Evolutionary conservation across 805 yeast species (phyloP).

Genomic region (Suhomyces xylopsoci): DNA sequence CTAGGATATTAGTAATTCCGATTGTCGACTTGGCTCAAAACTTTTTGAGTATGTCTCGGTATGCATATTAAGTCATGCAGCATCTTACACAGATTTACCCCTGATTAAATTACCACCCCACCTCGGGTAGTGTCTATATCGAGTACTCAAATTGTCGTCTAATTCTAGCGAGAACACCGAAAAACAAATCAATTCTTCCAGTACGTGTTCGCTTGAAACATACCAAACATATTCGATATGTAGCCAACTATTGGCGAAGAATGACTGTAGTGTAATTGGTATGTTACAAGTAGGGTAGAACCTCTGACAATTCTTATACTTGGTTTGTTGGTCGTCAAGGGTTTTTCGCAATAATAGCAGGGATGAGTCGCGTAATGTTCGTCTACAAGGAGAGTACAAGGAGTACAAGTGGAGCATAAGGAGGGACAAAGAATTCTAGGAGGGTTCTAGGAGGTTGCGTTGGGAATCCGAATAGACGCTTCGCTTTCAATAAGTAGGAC

Average conservation of each 20-base stretch:
- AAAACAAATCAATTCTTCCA: not conserved
- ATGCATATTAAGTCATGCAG: not conserved
- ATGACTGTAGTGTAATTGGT: not conserved
- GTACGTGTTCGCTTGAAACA: not conserved
- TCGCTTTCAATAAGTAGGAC: not conserved
- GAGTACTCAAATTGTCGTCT: not conserved
- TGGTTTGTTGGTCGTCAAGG: not conserved
- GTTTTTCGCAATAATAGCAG: not conserved
- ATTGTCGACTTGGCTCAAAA: not conserved
- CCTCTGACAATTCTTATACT: no score
- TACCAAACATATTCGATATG: not conserved
- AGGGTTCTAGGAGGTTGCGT: not conserved
- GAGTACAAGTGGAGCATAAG: not conserved
- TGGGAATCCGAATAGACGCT: not conserved
- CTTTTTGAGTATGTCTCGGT: not conserved
- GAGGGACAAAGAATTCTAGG: not conserved
- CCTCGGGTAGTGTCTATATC: not conserved
- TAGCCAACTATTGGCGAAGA: no score
- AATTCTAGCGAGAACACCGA: not conserved
- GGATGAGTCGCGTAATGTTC: not conserved
- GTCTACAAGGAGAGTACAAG: not conserved
- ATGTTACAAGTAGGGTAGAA: not conserved
- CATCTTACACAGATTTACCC: not conserved
- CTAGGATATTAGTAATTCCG: not conserved
- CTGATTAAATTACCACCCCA: not conserved